A percentile compares a stretch with the other conserved stretches of the same genome.
Evolutionary conservation across 768 basidiomycete species (phyloP).

Genomic region (Mycena crocata): DNA sequence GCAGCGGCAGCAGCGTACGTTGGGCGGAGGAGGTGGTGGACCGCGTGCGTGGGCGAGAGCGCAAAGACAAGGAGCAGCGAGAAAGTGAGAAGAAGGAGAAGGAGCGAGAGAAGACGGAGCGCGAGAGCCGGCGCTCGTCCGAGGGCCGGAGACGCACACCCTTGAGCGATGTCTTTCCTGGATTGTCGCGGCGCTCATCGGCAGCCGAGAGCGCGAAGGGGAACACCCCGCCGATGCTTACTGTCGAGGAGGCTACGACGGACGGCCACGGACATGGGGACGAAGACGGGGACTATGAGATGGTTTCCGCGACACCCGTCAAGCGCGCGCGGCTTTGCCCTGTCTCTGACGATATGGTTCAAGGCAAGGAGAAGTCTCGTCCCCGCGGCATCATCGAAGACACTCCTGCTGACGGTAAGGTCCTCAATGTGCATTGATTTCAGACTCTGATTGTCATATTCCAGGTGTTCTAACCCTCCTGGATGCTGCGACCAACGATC

Average conservation of each 20-base stretch:
- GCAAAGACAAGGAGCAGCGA: constrained; percentile 39
- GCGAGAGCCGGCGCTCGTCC: constrained; percentile 57
- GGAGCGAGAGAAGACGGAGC: constrained; percentile 39
- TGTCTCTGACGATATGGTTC: constrained; percentile 59
- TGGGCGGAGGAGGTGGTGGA: constrained; percentile 51
- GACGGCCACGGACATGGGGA: constrained; percentile 57
- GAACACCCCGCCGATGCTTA: constrained; percentile 45
- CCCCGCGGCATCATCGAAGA: constrained; percentile 71
- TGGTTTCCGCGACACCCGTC: constrained; percentile 50
- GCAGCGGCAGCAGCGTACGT: constrained; percentile 52
- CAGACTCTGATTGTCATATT: constrained; percentile 11
- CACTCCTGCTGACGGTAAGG: constrained; percentile 62
- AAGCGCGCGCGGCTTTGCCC: constrained; percentile 67
- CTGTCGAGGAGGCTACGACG: constrained; percentile 63
- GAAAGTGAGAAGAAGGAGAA: constrained; percentile 38
- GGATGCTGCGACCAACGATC: constrained; percentile 84
- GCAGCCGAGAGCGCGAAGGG: constrained; percentile 17
- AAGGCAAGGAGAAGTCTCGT: constrained; percentile 48
- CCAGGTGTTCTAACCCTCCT: constrained; percentile 75
- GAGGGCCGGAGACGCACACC: constrained; percentile 68
- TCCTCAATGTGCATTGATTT: constrained; percentile 7
- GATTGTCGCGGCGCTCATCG: constrained; percentile 40
- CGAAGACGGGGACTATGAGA: constrained; percentile 33
- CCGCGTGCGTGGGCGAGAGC: constrained; percentile 39
- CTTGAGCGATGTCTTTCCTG: constrained; percentile 71